A percentile compares a stretch with the other conserved stretches of the same genome.
Conservation (phyloP, 352 stramenopile species). For the Phytophthora sp. region DNA sequence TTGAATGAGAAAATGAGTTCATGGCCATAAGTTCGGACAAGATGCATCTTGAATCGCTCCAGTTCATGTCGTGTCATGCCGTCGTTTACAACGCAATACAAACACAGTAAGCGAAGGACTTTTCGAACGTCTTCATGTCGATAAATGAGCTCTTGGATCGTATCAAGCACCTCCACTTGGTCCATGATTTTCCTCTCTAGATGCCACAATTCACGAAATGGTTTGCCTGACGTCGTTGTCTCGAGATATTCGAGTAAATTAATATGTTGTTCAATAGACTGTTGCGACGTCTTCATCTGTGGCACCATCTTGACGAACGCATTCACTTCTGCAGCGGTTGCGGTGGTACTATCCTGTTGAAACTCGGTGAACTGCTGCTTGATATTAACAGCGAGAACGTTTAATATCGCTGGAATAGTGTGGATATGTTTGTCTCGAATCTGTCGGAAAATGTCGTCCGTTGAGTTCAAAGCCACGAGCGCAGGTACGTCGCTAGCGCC, state of each 20-base stretch:
- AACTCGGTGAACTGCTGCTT: constrained; percentile 66
- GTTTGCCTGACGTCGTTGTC: constrained; percentile 44
- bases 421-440: constrained; percentile 76
- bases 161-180: constrained; percentile 37
- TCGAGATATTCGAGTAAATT: constrained; percentile 63
- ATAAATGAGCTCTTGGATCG: constrained; percentile 69
- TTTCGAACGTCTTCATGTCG: constrained; percentile 55
- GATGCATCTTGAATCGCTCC: constrained; percentile 54
- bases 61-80: constrained; percentile 47
- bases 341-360: constrained; percentile 48
- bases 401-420: constrained; percentile 53
- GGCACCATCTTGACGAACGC: constrained; percentile 75
- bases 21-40: constrained; percentile 77
- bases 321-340: constrained; percentile 66
- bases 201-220: constrained; percentile 70
- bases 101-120: constrained; percentile 67
- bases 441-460: constrained; percentile 57
- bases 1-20: constrained; percentile 76
- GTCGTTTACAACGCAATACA: constrained; percentile 62
- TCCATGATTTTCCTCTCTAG: constrained; percentile 79
- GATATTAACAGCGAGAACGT: constrained; percentile 53
- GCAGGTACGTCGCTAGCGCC: constrained; percentile 33
- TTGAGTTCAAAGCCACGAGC: constrained; percentile 63
- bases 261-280: constrained; percentile 65
- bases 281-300: constrained; percentile 61